Evolutionary conservation across 1,284 basidiomycete species (phyloP).

Genomic region (Wolfiporia cocos): DNA sequence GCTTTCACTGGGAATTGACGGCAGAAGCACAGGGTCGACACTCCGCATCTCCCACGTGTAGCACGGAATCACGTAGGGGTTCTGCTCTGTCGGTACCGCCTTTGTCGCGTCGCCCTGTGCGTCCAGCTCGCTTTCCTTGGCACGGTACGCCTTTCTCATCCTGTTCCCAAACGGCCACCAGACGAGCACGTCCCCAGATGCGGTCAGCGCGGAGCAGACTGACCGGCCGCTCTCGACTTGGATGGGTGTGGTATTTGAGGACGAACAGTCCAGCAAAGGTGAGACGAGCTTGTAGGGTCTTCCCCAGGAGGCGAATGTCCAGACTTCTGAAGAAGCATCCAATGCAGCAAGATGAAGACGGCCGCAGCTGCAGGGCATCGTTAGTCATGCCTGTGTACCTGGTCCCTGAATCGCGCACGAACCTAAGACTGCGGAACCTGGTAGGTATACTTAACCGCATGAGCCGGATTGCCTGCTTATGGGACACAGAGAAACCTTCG

Average conservation of each 20-base stretch:
- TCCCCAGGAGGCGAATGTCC: conserved; percentile 72
- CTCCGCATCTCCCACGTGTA: conserved; percentile 41
- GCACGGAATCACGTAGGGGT: conserved; percentile 45
- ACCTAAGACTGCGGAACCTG: conserved; percentile 60
- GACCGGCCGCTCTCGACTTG: conserved; percentile 83
- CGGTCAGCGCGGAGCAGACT: conserved; percentile 65
- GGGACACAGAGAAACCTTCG: conserved; percentile 54
- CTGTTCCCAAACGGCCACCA: conserved; percentile 65
- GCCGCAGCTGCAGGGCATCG: conserved; percentile 57
- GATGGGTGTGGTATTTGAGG: conserved; percentile 42
- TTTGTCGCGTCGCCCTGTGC: conserved; percentile 24
- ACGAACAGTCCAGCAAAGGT: conserved; percentile 36
- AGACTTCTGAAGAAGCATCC: conserved; percentile 49
- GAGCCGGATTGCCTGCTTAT: conserved; percentile 44
- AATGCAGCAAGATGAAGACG: conserved; percentile 65
- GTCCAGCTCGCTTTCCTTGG: conserved; percentile 42
- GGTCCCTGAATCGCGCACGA: conserved; percentile 9
- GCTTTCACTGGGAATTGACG: conserved; percentile 19
- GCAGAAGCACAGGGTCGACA: conserved; percentile 45
- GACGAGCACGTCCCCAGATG: conserved; percentile 63
- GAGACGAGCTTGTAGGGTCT: conserved; percentile 61
- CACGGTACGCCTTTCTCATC: conserved; percentile 32
- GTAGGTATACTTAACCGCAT: conserved; percentile 50
- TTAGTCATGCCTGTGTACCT: too few species aligned
- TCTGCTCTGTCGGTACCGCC: conserved; percentile 28